Conservation (phyloP, 108 stramenopile genomes). For the Asterionellopsis glacialis region DNA sequence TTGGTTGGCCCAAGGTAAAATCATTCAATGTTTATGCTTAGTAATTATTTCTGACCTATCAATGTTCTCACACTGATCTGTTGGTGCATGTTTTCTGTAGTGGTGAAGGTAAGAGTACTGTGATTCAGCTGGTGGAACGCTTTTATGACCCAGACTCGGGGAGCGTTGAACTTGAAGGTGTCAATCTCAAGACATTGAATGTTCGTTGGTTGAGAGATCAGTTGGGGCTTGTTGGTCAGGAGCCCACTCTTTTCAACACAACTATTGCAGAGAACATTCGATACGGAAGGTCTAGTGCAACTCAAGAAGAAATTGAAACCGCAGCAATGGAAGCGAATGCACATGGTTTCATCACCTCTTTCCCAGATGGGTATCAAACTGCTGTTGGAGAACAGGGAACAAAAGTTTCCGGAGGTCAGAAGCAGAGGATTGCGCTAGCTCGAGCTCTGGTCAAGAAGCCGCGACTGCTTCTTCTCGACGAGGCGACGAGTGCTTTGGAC, state of each 20-base stretch:
- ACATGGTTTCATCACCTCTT: conserved; percentile 63
- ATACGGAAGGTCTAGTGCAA: conserved; percentile 50
- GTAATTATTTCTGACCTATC: background rate
- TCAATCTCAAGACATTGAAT: conserved; percentile 27
- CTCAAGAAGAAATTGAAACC: conserved; percentile 39
- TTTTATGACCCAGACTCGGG: conserved; percentile 64
- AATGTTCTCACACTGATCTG: background rate
- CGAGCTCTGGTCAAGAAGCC: conserved; percentile 47
- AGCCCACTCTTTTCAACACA: conserved; percentile 75
- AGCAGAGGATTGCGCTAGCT: conserved; percentile 74
- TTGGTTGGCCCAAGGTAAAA: conserved; percentile 55
- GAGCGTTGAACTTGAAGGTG: conserved; percentile 16
- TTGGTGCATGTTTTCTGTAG: too few species aligned
- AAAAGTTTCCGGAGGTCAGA: conserved; percentile 69
- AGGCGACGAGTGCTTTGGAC: conserved; percentile 67
- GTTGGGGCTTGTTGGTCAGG: conserved; percentile 76
- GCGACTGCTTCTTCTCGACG: conserved; percentile 29
- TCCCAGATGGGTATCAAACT: conserved; percentile 66
- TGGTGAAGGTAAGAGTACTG: conserved; percentile 55
- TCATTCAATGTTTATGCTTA: background rate
- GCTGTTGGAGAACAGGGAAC: conserved; percentile 67
- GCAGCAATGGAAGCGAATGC: conserved; percentile 56
- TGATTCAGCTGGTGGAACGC: conserved; percentile 71
- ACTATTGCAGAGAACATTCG: conserved; percentile 75
- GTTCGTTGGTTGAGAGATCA: conserved; percentile 51